Evolutionary conservation across 2,329 filamentous ascomycete genomes (phyloP).

Genomic region (Chaetomium globosum): DNA sequence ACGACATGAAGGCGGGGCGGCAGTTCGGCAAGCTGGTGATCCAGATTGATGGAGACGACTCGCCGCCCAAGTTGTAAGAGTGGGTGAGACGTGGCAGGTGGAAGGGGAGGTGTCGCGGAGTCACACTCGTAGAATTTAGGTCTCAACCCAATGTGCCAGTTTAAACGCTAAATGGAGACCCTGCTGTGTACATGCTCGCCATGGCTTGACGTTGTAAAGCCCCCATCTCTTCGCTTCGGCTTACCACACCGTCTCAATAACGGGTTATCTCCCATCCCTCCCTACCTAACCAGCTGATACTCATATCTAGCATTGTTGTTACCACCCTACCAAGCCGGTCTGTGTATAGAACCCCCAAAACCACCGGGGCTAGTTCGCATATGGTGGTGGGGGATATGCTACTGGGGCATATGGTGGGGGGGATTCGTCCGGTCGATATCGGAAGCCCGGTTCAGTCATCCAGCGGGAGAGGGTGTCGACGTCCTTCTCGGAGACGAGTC

Average conservation of each 20-base stretch:
- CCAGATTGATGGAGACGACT: conserved; percentile 54
- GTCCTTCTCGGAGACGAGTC: neutral
- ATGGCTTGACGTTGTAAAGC: neutral
- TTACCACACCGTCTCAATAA: neutral
- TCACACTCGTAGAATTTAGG: neutral
- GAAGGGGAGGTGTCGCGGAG: neutral
- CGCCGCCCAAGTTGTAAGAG: conserved; percentile 34
- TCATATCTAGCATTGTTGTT: neutral
- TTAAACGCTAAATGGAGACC: neutral
- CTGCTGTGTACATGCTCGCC: neutral
- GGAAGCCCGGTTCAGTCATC: neutral
- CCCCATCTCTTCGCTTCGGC: neutral
- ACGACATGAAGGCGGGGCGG: conserved; percentile 79
- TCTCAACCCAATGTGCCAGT: neutral
- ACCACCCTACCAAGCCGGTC: neutral
- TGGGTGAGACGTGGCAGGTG: neutral
- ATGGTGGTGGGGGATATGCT: too few species aligned
- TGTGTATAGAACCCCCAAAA: neutral
- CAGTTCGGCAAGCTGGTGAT: conserved; percentile 96
- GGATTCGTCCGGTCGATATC: neutral
- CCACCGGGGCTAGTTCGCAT: neutral
- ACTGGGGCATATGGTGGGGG: too few species aligned
- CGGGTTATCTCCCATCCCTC: neutral
- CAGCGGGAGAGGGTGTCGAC: neutral
- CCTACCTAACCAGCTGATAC: neutral